Base-by-base conservation (phyloP, 1,284 basidiomycete species). In the Stereum hirsutum region DNA sequence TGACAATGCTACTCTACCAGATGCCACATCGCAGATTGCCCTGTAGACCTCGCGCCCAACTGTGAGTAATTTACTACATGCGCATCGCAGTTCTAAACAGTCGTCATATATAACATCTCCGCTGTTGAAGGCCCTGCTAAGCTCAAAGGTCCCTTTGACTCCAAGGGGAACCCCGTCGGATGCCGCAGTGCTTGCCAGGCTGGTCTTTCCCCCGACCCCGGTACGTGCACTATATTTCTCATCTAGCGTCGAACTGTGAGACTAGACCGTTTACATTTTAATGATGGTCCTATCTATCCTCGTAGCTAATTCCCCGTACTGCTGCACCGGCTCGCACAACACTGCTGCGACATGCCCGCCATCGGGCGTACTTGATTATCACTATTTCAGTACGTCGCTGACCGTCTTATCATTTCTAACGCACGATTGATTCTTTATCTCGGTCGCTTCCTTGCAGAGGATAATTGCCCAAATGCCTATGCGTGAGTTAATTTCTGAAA, bases 111-210 rank as follows among this genome's bases (percentile, higher is more conserved):
- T n/a, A n/a, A n/a, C n/a, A n/a, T n/a, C n/a, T n/a, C n/a, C n/a
- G n/a, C n/a, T n/a, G n/a, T n/a, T 37, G 14, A 23, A 76, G 74
- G 75, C 50, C 79, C 78, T 27, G 57, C 62, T 17, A 51, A 61
- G 4, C 60, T 78, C 31, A 67, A 69, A 49, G 78, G 77, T 6
- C 76, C 77, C 5, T 64, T 57, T 48, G 74, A 75, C 54, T 60
- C 68, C 3, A 56, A 59, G 24, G 78, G 78, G 6, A 63, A 63
- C 55, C 66, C 67, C 5, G 66, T 75, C 21, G 78, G 76, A 6
- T 80, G 78, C 64, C 71, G 69, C 56, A 73, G 69, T 40, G 73
- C 79, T 2, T 83, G 79, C 57, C 50, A 57, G 1, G 76, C 76
- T 11, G 75, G 77, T 50, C 59, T 80, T 24, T 57, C 57, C 45